Conservation (phyloP, 768 basidiomycete species). For the Tulasnella sp. region DNA sequence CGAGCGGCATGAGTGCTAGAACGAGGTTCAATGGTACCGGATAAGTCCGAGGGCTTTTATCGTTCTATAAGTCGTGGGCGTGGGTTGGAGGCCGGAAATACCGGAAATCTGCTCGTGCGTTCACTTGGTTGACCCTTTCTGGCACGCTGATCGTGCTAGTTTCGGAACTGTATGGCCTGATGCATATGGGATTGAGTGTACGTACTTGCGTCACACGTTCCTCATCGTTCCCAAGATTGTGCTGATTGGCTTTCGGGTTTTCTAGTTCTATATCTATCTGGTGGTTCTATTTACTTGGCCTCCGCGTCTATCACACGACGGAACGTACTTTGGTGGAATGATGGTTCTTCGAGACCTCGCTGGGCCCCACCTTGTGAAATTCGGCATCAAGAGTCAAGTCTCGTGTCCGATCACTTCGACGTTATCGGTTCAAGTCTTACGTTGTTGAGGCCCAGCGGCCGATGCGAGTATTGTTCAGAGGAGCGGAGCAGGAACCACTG, state of each 20-base stretch:
- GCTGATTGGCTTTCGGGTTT: neutral
- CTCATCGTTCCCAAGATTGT: neutral
- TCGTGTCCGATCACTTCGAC: slow-evolving; percentile 67
- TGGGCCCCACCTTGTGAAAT: slow-evolving; percentile 70
- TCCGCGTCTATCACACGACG: slow-evolving; percentile 13
- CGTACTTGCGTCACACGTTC: slow-evolving; percentile 29
- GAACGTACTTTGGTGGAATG: neutral
- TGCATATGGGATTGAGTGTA: slow-evolving; percentile 93
- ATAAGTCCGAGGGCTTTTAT: slow-evolving; percentile 32
- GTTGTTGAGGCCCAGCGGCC: slow-evolving; percentile 57
- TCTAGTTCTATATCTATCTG: neutral
- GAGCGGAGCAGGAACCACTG: slow-evolving; percentile 19
- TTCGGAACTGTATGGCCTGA: slow-evolving; percentile 77
- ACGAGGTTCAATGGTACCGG: slow-evolving; percentile 84
- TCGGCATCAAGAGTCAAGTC: slow-evolving; percentile 86
- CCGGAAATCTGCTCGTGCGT: neutral
- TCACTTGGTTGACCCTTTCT: neutral
- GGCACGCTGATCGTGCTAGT: slow-evolving; percentile 29
- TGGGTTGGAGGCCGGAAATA: neutral
- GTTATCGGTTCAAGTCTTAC: slow-evolving; percentile 49
- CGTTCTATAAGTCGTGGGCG: neutral
- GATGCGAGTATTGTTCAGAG: slow-evolving; percentile 54
- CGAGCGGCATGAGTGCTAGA: slow-evolving; percentile 82
- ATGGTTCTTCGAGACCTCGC: slow-evolving; percentile 54
- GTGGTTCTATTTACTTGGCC: neutral